Conservation (phyloP, 2,329 filamentous ascomycete species). For the Stenocarpella maydis region DNA sequence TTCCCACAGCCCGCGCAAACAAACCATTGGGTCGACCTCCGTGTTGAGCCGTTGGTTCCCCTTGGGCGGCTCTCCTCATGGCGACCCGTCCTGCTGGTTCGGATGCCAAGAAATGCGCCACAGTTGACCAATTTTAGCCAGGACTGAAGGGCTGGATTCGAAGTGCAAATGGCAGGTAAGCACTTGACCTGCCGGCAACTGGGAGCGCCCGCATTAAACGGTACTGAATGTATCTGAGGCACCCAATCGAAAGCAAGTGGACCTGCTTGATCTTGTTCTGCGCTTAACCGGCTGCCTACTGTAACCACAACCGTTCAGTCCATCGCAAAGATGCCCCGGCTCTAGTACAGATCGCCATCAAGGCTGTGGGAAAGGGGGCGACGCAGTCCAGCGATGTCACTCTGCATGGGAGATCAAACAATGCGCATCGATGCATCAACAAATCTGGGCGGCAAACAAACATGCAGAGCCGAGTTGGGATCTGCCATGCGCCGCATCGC, state of each 20-base stretch:
- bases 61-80: constrained; percentile 24
- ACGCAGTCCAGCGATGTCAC: constrained; percentile 25
- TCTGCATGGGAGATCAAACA: constrained; percentile 22
- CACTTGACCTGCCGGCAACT: constrained; percentile 25
- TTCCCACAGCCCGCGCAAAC: constrained; percentile 19
- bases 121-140: not conserved
- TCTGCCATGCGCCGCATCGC: not conserved
- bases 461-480: constrained; percentile 8
- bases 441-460: constrained; percentile 7
- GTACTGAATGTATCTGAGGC: not conserved
- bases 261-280: not conserved
- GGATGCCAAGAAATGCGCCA: constrained; percentile 24
- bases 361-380: not conserved
- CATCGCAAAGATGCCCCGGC: not conserved
- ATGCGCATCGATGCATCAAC: constrained; percentile 27
- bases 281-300: constrained; percentile 18
- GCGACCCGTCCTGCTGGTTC: constrained; percentile 33
- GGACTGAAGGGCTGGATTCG: constrained; percentile 8
- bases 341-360: constrained; percentile 2
- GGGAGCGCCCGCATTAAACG: constrained; percentile 1
- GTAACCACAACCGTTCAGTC: constrained; percentile 8
- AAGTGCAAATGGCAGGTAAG: constrained; percentile 3
- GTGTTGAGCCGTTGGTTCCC: constrained; percentile 21
- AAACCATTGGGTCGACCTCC: constrained; percentile 21
- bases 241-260: constrained; percentile 4